These are phyloP conservation scores for Microdochium paspali DNA, from an alignment of 2,329 filamentous ascomycete species.

Conservation along the genomic window DNA sequence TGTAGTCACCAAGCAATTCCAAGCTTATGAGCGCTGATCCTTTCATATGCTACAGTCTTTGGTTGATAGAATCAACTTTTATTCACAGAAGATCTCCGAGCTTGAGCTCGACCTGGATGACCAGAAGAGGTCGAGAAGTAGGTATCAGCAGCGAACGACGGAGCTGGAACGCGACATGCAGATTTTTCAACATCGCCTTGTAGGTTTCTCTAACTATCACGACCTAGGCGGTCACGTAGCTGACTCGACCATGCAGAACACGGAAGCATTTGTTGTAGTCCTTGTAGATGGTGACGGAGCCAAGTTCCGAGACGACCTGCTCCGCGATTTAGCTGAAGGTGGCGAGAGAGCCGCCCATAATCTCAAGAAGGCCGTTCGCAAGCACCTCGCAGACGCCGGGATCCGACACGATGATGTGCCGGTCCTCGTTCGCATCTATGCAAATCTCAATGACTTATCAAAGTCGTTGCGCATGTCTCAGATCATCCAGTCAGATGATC, in stretches of 20 bases:
- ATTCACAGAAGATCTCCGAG: not conserved
- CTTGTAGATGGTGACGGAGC: conserved; percentile 24
- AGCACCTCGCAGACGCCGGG: conserved; percentile 12
- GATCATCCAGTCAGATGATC: conserved; percentile 19
- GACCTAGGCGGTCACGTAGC: conserved; percentile 1
- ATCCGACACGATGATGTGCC: conserved; percentile 17
- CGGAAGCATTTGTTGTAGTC: conserved; percentile 19
- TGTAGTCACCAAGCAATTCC: not conserved
- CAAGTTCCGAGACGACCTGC: conserved; percentile 21
- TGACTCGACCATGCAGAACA: conserved; percentile 11
- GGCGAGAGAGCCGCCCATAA: conserved; percentile 18
- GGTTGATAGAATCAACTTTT: not conserved
- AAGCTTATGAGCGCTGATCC: not conserved
- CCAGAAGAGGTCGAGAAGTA: not conserved
- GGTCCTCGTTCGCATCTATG: conserved; percentile 22
- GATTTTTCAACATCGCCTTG: not conserved
- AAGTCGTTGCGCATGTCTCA: conserved; percentile 20
- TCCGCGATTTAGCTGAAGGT: conserved; percentile 16
- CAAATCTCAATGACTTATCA: conserved; percentile 21
- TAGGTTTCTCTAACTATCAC: not conserved
- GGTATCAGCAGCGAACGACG: not conserved
- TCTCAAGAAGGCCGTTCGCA: conserved; percentile 20
- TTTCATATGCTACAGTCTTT: not conserved
- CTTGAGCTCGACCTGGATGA: not conserved
- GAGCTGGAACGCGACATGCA: not conserved